These are phyloP conservation scores for Mycena metata DNA, from an alignment of 768 basidiomycete species.

Conservation along the genomic window DNA sequence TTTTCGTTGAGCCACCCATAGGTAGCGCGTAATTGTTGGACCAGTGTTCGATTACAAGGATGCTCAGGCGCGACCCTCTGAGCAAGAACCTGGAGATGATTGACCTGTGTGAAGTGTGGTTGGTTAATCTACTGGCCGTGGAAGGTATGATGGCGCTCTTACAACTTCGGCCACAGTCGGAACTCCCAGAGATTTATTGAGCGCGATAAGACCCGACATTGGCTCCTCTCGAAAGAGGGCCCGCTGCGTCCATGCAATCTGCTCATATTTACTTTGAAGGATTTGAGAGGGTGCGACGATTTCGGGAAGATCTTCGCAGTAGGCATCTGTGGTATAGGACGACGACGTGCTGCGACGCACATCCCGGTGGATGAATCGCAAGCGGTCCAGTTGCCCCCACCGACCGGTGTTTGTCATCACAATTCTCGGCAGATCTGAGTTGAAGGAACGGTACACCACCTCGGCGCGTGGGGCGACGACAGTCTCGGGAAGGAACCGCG, in stretches of 20 bases:
- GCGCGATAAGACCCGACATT: background rate
- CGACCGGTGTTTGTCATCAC: slow-evolving; percentile 24
- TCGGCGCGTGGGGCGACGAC: slow-evolving; percentile 23
- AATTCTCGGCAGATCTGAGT: slow-evolving; percentile 16
- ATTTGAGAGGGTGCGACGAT: slow-evolving; percentile 32
- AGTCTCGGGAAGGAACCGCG: slow-evolving; percentile 17
- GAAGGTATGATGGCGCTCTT: background rate
- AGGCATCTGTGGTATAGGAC: slow-evolving; percentile 23
- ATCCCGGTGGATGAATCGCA: slow-evolving; percentile 30
- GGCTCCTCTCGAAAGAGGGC: slow-evolving; percentile 21
- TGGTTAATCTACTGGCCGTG: background rate
- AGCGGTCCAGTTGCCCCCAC: slow-evolving; percentile 27
- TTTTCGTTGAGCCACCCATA: slow-evolving; percentile 58
- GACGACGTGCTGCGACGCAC: slow-evolving; percentile 19
- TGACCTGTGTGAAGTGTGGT: slow-evolving; percentile 48
- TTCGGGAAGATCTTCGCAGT: slow-evolving; percentile 25
- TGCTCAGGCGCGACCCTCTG: slow-evolving; percentile 44
- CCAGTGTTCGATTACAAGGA: slow-evolving; percentile 44
- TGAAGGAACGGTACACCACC: slow-evolving; percentile 26
- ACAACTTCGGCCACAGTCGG: slow-evolving; percentile 37
- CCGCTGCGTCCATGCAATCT: slow-evolving; percentile 36
- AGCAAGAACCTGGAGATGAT: slow-evolving; percentile 55
- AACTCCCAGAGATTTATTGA: slow-evolving; percentile 32
- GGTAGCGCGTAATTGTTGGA: slow-evolving; percentile 56
- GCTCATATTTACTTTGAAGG: slow-evolving; percentile 20